Conservation (phyloP, 2,329 filamentous ascomycete genomes). For the Sclerotinia glacialis region DNA sequence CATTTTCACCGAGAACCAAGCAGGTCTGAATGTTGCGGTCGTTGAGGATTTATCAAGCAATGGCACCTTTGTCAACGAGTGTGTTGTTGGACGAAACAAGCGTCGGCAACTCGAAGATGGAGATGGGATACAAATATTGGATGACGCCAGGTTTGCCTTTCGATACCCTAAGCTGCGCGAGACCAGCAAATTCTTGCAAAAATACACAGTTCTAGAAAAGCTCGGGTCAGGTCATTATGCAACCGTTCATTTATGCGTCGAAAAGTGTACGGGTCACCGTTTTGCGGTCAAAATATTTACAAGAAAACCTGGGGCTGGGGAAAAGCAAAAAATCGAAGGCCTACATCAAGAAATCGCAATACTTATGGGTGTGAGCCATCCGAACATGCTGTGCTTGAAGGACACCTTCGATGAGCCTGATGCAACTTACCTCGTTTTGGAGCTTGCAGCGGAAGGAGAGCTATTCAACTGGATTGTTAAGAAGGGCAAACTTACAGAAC, state of each 20-base stretch:
- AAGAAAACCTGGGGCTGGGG: constrained; percentile 76
- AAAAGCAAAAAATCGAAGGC: constrained; percentile 78
- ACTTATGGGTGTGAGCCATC: constrained; percentile 94
- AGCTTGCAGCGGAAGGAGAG: constrained; percentile 88
- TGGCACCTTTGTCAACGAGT: constrained; percentile 93
- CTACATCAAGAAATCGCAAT: constrained; percentile 95
- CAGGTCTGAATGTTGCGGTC: constrained; percentile 63
- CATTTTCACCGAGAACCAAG: constrained; percentile 61
- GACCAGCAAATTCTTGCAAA: constrained; percentile 76
- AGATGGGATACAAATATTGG: constrained; percentile 85
- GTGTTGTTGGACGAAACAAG: constrained; percentile 86
- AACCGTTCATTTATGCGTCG: constrained; percentile 85
- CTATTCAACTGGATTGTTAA: constrained; percentile 93
- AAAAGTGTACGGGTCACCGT: constrained; percentile 75
- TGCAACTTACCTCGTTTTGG: constrained; percentile 86
- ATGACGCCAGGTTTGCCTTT: constrained; percentile 82
- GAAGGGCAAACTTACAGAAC: constrained; percentile 83
- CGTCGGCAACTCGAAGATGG: constrained; percentile 82
- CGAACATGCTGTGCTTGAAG: constrained; percentile 87
- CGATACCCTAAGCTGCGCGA: constrained; percentile 75
- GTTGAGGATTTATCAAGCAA: constrained; percentile 94
- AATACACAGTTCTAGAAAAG: constrained; percentile 80
- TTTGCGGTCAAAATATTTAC: constrained; percentile 96
- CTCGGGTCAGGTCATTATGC: constrained; percentile 95
- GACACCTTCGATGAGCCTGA: constrained; percentile 92